phyloP scores from a whole-genome alignment of 768 basidiomycete genomes.

The Russula virescens region DNA sequence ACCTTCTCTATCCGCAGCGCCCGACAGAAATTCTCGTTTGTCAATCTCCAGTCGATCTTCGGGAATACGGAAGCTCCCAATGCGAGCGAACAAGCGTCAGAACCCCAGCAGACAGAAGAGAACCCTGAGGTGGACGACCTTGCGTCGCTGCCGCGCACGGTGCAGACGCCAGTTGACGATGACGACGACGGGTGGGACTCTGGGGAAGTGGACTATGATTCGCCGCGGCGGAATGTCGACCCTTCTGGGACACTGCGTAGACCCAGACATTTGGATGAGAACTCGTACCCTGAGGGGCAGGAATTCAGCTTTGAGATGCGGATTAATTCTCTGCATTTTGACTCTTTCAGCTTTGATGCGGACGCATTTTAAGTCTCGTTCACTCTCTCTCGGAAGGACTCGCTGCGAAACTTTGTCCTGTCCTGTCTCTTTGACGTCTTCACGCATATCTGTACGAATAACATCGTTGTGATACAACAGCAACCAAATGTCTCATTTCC shows the following conservation, averaged over 20 bases:
- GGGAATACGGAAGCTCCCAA: not conserved
- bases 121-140: conserved; percentile 1
- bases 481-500: conserved; percentile 6
- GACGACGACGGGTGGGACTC: conserved; percentile 14
- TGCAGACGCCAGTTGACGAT: conserved; percentile 2
- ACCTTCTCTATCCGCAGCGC: conserved; percentile 28
- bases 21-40: conserved; percentile 32
- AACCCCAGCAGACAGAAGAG: conserved; percentile 1
- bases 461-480: conserved; percentile 8
- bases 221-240: conserved; percentile 13
- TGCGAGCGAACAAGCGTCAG: conserved; percentile 8
- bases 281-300: conserved; percentile 11
- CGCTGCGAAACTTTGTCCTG: conserved; percentile 2
- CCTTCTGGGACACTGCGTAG: not conserved
- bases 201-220: conserved; percentile 17
- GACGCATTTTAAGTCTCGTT: conserved; percentile 41
- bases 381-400: conserved; percentile 12
- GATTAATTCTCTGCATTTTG: conserved; percentile 70
- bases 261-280: not conserved
- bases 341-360: conserved; percentile 60
- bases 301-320: conserved; percentile 57
- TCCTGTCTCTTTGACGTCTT: not conserved
- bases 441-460: conserved; percentile 14
- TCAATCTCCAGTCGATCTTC: conserved; percentile 33
- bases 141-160: not conserved